Conservation (phyloP, 306 rosid species). For the Malus fusca region DNA sequence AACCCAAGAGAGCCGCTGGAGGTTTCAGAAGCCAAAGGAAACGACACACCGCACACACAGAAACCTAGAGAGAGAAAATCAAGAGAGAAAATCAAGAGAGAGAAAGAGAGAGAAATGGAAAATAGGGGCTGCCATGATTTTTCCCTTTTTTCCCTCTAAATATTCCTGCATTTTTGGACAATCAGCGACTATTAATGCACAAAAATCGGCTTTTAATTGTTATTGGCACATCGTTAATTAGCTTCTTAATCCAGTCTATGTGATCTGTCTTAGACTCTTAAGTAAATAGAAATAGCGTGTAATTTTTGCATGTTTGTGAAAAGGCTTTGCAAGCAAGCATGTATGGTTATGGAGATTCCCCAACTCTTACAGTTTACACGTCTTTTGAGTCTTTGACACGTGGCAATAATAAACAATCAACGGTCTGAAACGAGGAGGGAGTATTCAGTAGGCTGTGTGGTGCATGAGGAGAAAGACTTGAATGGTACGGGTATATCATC, state of each 20-base stretch:
- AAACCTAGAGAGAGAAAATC: neutral
- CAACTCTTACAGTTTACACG: neutral
- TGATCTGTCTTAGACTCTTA: neutral
- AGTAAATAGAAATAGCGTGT: neutral
- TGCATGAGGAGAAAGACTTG: neutral
- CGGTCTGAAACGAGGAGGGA: neutral
- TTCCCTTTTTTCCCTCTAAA: slow-evolving; percentile 16
- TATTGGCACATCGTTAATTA: neutral
- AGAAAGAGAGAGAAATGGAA: neutral
- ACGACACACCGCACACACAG: slow-evolving; percentile 1
- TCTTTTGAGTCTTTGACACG: slow-evolving; percentile 9
- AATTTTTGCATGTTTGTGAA: slow-evolving; percentile 9
- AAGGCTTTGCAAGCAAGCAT: slow-evolving; percentile 13
- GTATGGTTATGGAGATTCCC: neutral
- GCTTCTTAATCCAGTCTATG: neutral
- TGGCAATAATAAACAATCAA: neutral
- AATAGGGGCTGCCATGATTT: slow-evolving; percentile 45
- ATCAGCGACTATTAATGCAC: slow-evolving; percentile 38
- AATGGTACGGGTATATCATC: too few relatives aligned
- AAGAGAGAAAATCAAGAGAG: neutral
- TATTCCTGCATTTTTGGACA: slow-evolving; percentile 7
- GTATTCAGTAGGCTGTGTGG: neutral
- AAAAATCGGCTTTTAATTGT: slow-evolving; percentile 29
- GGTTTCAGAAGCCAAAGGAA: slow-evolving; percentile 21
- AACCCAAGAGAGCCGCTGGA: neutral